These are phyloP conservation scores for Rhizopogon vinicolor DNA, from an alignment of 768 basidiomycete species.

Conservation along the genomic window DNA sequence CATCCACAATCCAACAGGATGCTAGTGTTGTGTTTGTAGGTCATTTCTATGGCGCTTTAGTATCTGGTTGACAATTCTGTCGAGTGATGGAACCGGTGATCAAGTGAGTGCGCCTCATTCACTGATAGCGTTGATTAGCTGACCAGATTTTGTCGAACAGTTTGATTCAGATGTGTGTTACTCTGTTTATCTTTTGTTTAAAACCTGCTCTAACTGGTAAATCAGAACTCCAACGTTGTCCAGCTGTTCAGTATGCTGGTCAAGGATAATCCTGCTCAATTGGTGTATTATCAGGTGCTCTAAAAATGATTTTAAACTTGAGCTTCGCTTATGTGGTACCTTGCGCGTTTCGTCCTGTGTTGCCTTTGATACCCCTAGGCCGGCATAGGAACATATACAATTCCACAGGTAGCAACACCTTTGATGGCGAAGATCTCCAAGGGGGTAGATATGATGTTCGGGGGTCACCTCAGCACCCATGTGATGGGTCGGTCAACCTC, in stretches of 20 bases:
- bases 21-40: constrained; percentile 67
- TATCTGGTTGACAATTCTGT: neutral
- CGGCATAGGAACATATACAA: constrained; percentile 69
- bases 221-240: constrained; percentile 69
- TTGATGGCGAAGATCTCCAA: constrained; percentile 49
- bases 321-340: neutral
- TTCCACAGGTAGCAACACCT: constrained; percentile 59
- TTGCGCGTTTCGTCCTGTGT: neutral
- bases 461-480: constrained; percentile 58
- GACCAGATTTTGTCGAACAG: constrained; percentile 44
- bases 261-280: constrained; percentile 53
- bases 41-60: neutral
- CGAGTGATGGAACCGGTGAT: constrained; percentile 34
- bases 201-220: neutral
- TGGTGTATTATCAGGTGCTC: constrained; percentile 71
- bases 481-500: constrained; percentile 51
- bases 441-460: constrained; percentile 56
- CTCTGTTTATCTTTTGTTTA: neutral
- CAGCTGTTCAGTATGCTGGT: constrained; percentile 66
- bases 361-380: constrained; percentile 34
- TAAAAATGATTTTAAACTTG: neutral
- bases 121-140: neutral
- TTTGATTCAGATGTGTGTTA: constrained; percentile 57
- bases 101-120: constrained; percentile 12
- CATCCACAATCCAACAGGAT: constrained; percentile 40